Conservation (phyloP, 2,329 filamentous ascomycete genomes). For the Claviceps sp. region DNA sequence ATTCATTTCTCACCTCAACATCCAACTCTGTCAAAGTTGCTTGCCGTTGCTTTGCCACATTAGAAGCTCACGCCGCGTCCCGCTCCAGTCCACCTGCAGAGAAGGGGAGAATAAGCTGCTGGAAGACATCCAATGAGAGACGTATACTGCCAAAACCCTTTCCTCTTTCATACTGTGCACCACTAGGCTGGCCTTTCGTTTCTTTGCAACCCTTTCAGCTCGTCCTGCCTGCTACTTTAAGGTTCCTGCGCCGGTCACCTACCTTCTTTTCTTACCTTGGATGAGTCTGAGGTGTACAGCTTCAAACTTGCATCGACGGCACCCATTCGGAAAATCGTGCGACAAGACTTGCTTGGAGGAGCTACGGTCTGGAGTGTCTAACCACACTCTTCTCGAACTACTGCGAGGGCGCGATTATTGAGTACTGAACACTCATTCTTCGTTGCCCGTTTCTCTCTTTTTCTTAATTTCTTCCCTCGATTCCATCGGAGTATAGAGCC, state of each 20-base stretch:
- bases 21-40: neutral
- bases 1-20: neutral
- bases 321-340: neutral
- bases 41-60: conserved; percentile 4
- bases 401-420: neutral
- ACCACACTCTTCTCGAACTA: neutral
- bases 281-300: neutral
- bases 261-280: neutral
- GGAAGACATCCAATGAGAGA: conserved; percentile 5
- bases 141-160: conserved; percentile 1
- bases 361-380: neutral
- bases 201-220: neutral
- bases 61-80: conserved; percentile 3
- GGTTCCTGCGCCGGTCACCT: neutral
- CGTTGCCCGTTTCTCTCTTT: neutral
- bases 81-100: conserved; percentile 2
- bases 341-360: neutral
- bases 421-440: neutral
- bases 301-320: neutral
- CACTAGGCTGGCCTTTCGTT: neutral
- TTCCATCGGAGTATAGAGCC: neutral
- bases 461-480: neutral
- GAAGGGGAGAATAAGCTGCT: conserved; percentile 3
- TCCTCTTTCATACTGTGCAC: neutral
- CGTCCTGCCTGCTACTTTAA: neutral